phyloP scores from a whole-genome alignment of 371 early-diverging fungal species.

The Zancudomyces culisetae region DNA sequence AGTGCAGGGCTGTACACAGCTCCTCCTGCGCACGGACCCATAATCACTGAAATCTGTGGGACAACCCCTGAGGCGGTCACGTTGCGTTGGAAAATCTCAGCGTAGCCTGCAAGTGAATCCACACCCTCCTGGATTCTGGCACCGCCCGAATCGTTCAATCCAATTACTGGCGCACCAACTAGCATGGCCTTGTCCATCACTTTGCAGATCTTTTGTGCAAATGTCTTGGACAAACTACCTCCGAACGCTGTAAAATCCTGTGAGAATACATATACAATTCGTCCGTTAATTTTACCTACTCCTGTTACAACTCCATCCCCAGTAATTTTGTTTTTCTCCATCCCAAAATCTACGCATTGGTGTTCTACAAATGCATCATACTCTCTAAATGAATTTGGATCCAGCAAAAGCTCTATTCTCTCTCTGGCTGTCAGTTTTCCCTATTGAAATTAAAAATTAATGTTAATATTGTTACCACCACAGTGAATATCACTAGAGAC shows the following conservation, averaged over 20 bases:
- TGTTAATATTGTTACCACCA: not conserved
- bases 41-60: constrained; percentile 87
- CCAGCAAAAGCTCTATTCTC: constrained; percentile 68
- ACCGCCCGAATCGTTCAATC: constrained; percentile 92
- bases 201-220: constrained; percentile 86
- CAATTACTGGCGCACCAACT: constrained; percentile 88
- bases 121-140: constrained; percentile 97
- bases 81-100: constrained; percentile 89
- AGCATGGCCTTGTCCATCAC: constrained; percentile 88
- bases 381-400: constrained; percentile 72
- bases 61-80: constrained; percentile 85
- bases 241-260: constrained; percentile 93
- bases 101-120: constrained; percentile 87
- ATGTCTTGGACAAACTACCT: constrained; percentile 71
- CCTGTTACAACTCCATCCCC: constrained; percentile 95
- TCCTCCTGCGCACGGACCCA: constrained; percentile 96
- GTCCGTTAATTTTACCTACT: constrained; percentile 80
- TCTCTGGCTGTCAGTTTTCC: constrained; percentile 95
- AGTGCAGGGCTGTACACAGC: constrained; percentile 94
- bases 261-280: constrained; percentile 76
- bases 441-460: constrained; percentile 18
- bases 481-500: constrained; percentile 20
- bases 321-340: constrained; percentile 68
- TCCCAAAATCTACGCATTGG: constrained; percentile 80
- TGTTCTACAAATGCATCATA: constrained; percentile 92